Evolutionary conservation across 768 basidiomycete species (phyloP), one percentile per base, ranked within the genome.

Genomic region (Gyrodon lividus): DNA sequence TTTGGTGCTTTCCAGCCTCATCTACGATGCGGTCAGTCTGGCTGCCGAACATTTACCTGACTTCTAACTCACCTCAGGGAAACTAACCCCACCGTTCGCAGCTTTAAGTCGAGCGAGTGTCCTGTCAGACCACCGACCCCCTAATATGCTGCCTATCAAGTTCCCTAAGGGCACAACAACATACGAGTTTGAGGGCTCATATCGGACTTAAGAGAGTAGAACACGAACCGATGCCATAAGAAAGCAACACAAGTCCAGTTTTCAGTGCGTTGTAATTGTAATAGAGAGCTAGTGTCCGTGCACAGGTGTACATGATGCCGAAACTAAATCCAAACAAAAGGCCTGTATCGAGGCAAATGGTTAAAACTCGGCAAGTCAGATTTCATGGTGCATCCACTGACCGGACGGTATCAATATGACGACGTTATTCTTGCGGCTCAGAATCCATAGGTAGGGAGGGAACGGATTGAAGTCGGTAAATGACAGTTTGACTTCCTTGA

Each of bases 181-280:
- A 39, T 8, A 24, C 4, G 2, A 0, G 17, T 22, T 19, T 30
- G 8, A 48, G 19, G 8, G 12, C 4, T 40, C 0, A 10, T 22
- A 23, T 3, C 0, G 20, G 14, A 7, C 12, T 19, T n/a, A n/a
- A 34, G 9, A 4, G 5, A n/a, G 2, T 4, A 17, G 6, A 33
- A 5, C 43, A 61, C 77, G 23, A 34, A 83, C 87, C 87, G 2
- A 81, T 59, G 31, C 92, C 92, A 62, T 80, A 92, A 0, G 87
- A 67, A 12, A 97, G 78, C 1, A 92, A 74, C 5, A 92, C 83
- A 17, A 94, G 68, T 7, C 94, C 94, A 39, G 87, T 86, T 42
- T 79, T 74, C 24, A 97, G 71, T 1, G 92, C 76, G 48, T 81
- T 72, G 65, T 86, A 94, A 28, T 76, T 59, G 59, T 95, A 96